Evolutionary conservation across 2,329 filamentous ascomycete species (phyloP).

Genomic region (Fusarium sp.): DNA sequence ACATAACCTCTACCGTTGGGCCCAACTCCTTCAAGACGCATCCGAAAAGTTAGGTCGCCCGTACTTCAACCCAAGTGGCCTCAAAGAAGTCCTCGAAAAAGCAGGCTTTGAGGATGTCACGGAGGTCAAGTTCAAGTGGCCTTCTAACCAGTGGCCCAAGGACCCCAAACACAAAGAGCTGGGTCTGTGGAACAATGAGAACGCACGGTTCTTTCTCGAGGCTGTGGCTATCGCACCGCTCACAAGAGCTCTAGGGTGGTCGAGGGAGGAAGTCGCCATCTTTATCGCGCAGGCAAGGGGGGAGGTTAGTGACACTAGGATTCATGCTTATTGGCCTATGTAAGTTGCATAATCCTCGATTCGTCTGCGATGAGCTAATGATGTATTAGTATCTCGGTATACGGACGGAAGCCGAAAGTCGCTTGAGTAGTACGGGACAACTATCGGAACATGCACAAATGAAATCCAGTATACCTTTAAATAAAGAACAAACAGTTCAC

Average conservation of each 20-base stretch:
- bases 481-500: too few species aligned
- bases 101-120: conserved; percentile 17
- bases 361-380: neutral
- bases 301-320: conserved; percentile 12
- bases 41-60: conserved; percentile 17
- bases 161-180: conserved; percentile 30
- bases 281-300: conserved; percentile 23
- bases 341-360: neutral
- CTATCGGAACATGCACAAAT: neutral
- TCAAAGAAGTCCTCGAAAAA: conserved; percentile 4
- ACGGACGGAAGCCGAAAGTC: conserved; percentile 6
- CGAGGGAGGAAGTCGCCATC: conserved; percentile 20
- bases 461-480: rapidly evolving
- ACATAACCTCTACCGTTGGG: conserved; percentile 9
- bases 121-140: conserved; percentile 20
- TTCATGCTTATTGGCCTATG: conserved; percentile 38
- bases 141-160: conserved; percentile 26
- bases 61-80: neutral
- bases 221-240: conserved; percentile 18
- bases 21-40: conserved; percentile 10
- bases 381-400: conserved; percentile 4
- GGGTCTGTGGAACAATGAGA: conserved; percentile 26
- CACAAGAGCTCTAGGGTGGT: conserved; percentile 22
- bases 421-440: neutral
- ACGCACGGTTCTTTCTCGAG: conserved; percentile 6